A percentile compares a stretch with the other conserved stretches of the same genome.
Conservation (phyloP, 441 rosid species). For the Gossypium davidsonii region DNA sequence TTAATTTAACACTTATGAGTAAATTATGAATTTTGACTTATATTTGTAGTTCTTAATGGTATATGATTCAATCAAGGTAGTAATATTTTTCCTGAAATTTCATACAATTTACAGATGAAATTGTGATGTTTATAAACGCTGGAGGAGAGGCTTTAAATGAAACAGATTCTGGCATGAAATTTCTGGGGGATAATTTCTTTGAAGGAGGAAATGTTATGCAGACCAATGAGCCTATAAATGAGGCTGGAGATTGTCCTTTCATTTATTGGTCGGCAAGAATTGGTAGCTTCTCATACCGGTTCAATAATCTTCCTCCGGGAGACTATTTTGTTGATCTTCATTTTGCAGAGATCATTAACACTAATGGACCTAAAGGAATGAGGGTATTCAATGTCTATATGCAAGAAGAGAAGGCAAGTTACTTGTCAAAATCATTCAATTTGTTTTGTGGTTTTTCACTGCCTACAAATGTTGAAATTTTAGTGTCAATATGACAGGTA, state of each 20-base stretch:
- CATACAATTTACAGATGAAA: slow-evolving; percentile 40
- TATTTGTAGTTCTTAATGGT: neutral
- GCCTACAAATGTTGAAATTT: neutral
- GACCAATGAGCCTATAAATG: slow-evolving; percentile 60
- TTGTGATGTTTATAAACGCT: slow-evolving; percentile 64
- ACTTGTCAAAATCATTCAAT: neutral
- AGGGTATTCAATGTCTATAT: slow-evolving; percentile 74
- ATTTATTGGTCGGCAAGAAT: slow-evolving; percentile 69
- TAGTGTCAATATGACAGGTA: slow-evolving; percentile 45
- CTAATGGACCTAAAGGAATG: slow-evolving; percentile 78
- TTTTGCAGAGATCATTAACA: slow-evolving; percentile 75
- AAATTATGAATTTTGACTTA: neutral
- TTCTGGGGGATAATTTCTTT: slow-evolving; percentile 46
- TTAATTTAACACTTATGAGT: neutral
- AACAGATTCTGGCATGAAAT: slow-evolving; percentile 34
- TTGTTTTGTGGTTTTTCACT: neutral
- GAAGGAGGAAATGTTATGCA: slow-evolving; percentile 64
- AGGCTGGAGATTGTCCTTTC: slow-evolving; percentile 68
- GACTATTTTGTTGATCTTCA: slow-evolving; percentile 68
- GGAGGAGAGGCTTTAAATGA: slow-evolving; percentile 49
- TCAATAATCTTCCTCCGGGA: slow-evolving; percentile 47
- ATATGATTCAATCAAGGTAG: neutral
- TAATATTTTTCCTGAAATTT: neutral
- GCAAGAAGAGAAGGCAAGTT: slow-evolving; percentile 79
- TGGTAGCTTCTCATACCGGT: slow-evolving; percentile 59